Evolutionary conservation across 1,284 basidiomycete species (phyloP).

Genomic region (Vanrija pseudolonga): DNA sequence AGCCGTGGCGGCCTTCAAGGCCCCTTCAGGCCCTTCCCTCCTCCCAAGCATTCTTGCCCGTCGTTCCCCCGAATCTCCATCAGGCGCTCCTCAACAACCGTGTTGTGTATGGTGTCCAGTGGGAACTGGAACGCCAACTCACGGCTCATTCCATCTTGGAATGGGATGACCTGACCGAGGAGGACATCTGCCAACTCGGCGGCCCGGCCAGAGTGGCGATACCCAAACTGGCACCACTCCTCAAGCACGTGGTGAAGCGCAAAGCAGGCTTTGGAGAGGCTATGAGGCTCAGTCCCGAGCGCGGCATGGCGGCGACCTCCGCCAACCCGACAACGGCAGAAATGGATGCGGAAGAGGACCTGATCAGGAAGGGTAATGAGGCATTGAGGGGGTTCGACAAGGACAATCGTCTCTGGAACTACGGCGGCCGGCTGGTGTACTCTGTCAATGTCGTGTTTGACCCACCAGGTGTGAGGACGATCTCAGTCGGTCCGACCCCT

Average conservation of each 20-base stretch:
- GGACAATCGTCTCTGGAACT: conserved; percentile 18
- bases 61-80: conserved; percentile 18
- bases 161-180: conserved; percentile 20
- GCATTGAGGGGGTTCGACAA: conserved; percentile 13
- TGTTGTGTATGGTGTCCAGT: conserved; percentile 29
- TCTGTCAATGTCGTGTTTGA: conserved; percentile 11
- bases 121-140: conserved; percentile 29
- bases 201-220: conserved; percentile 13
- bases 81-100: conserved; percentile 15
- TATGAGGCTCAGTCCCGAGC: background rate
- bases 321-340: conserved; percentile 13
- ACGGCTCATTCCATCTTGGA: conserved; percentile 1
- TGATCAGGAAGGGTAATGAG: conserved; percentile 10
- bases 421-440: conserved; percentile 31
- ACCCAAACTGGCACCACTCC: conserved; percentile 1
- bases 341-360: conserved; percentile 27
- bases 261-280: background rate
- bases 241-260: background rate
- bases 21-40: background rate
- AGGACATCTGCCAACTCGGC: conserved; percentile 16
- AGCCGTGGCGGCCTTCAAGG: no score
- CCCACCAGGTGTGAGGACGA: no score
- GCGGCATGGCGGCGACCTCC: background rate
- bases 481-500: background rate
- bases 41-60: conserved; percentile 6